Percentiles rank a stretch among this genome's conserved stretches.
Conservation (phyloP, 441 rosid species). For the Jatropha multifida region DNA sequence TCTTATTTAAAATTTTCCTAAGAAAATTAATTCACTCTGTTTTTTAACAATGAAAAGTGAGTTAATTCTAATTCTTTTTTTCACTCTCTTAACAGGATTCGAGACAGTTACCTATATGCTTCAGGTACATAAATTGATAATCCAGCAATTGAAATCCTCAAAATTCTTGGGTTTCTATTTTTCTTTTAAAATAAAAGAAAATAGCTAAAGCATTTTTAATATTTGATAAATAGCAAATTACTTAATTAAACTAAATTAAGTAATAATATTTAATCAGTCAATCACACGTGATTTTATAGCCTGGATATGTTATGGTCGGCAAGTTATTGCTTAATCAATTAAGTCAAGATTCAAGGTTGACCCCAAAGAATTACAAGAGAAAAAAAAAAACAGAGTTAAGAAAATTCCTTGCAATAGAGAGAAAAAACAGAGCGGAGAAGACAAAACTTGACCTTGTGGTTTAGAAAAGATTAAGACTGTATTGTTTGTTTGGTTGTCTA, state of each 20-base stretch:
- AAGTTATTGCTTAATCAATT: background rate
- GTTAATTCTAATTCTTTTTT: conserved; percentile 20
- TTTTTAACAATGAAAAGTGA: background rate
- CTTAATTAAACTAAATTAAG: background rate
- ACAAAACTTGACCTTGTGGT: background rate
- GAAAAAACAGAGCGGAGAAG: background rate
- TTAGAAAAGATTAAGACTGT: background rate
- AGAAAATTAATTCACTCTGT: background rate
- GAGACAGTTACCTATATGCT: conserved; percentile 96
- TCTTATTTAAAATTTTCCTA: background rate
- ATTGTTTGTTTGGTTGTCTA: background rate
- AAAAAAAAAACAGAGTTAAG: too few species aligned
- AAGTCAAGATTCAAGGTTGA: background rate
- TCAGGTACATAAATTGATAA: conserved; percentile 51
- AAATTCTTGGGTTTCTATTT: background rate
- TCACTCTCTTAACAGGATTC: conserved; percentile 54
- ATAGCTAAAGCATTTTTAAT: background rate
- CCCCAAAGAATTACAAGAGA: background rate
- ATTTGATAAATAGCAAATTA: background rate
- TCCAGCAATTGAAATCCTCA: background rate
- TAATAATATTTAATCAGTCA: background rate
- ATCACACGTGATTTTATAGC: background rate
- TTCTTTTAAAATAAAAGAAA: background rate
- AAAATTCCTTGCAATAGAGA: background rate
- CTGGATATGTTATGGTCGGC: background rate